Conservation (phyloP, 306 rosid species). For the Begonia peltatifolia region DNA sequence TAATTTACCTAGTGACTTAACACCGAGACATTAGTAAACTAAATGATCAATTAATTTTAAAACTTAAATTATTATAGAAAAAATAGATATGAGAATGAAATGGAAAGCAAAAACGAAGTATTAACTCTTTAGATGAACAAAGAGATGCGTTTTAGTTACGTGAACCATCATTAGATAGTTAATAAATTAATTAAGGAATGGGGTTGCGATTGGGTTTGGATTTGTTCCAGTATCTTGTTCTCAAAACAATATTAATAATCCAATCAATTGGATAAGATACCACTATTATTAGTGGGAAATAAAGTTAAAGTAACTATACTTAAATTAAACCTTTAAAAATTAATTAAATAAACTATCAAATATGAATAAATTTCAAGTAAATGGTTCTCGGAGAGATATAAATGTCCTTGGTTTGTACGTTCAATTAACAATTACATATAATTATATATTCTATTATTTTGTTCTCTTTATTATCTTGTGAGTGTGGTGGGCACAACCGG, state of each 20-base stretch:
- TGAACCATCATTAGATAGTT: slow-evolving; percentile 6
- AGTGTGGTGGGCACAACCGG: too few species aligned
- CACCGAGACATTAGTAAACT: too few species aligned
- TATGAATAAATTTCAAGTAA: background rate
- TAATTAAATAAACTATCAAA: too few species aligned
- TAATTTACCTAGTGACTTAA: too few species aligned
- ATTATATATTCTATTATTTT: too few species aligned
- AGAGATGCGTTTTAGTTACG: slow-evolving; percentile 19
- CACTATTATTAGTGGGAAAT: slow-evolving; percentile 19
- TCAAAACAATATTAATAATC: slow-evolving; percentile 2
- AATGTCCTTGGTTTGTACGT: slow-evolving; percentile 58
- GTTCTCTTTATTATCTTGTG: too few species aligned
- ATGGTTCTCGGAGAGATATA: slow-evolving; percentile 9
- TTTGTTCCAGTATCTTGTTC: slow-evolving; percentile 12
- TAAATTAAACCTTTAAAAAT: too few species aligned
- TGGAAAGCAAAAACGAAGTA: background rate
- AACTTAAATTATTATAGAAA: background rate
- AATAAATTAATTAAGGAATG: background rate
- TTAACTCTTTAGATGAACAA: slow-evolving; percentile 12
- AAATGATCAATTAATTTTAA: too few species aligned
- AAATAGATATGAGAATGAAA: background rate
- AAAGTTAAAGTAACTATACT: background rate
- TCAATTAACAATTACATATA: too few species aligned
- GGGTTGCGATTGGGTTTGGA: slow-evolving; percentile 62
- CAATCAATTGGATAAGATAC: slow-evolving; percentile 25